These are phyloP conservation scores for Rauvolfia tetraphylla DNA, from an alignment of 257 asterid genomes.

Conservation along the genomic window DNA sequence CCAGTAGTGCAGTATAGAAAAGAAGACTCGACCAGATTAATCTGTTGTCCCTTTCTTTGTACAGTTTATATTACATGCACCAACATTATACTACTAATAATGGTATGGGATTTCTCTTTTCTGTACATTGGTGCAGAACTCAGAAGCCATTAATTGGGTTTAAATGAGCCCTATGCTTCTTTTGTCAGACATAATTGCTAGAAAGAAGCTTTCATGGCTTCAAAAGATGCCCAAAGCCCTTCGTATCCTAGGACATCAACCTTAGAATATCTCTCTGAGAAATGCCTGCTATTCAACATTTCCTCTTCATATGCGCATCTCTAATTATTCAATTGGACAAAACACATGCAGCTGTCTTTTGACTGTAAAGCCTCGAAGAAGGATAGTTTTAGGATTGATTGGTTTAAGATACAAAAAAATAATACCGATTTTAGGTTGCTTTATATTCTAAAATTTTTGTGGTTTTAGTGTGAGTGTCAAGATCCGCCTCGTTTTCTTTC, in stretches of 20 bases:
- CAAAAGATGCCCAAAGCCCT: background rate
- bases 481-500: slow-evolving; percentile 29
- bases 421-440: slow-evolving; percentile 21
- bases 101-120: background rate
- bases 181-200: slow-evolving; percentile 3
- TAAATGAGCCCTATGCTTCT: background rate
- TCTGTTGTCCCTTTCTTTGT: background rate
- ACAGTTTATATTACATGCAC: background rate
- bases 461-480: slow-evolving; percentile 21
- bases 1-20: too few species aligned
- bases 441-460: slow-evolving; percentile 18
- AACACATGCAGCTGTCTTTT: slow-evolving; percentile 42
- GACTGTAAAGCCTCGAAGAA: slow-evolving; percentile 20
- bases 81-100: background rate
- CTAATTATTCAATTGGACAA: slow-evolving; percentile 16
- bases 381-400: slow-evolving; percentile 21
- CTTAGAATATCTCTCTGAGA: slow-evolving; percentile 2
- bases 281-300: background rate
- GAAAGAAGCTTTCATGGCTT: background rate
- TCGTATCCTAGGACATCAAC: slow-evolving; percentile 24
- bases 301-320: background rate
- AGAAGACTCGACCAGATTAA: background rate
- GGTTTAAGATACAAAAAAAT: slow-evolving; percentile 22
- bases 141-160: slow-evolving; percentile 1
- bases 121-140: background rate